Evolutionary conservation across 2,329 filamentous ascomycete genomes (phyloP).

Genomic region (Sclerotinia spermophila): DNA sequence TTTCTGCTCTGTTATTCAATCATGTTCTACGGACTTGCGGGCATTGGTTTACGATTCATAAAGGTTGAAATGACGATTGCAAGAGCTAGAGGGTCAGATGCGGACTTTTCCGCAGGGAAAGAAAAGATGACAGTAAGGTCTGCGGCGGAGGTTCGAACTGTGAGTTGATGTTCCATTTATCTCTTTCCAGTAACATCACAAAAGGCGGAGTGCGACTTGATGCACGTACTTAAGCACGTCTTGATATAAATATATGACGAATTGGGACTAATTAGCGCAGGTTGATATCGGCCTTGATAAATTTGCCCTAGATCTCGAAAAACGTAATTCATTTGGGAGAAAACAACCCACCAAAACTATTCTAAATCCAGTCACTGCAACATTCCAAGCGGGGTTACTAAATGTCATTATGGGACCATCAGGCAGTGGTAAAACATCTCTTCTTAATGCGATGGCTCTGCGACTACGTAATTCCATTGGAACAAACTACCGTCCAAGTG

Average conservation of each 20-base stretch:
- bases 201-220: no score
- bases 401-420: conserved; percentile 81
- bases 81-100: conserved; percentile 53
- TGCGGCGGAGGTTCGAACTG: conserved; percentile 50
- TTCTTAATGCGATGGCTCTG: conserved; percentile 69
- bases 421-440: conserved; percentile 71
- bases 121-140: conserved; percentile 60
- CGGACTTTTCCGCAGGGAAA: conserved; percentile 65
- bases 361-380: conserved; percentile 61
- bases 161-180: background rate
- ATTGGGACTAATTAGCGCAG: background rate
- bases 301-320: conserved; percentile 63
- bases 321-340: conserved; percentile 51
- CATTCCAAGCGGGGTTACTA: conserved; percentile 63
- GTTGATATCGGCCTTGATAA: conserved; percentile 63
- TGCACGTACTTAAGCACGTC: background rate
- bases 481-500: conserved; percentile 59
- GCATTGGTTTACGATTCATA: conserved; percentile 59
- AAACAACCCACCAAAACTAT: conserved; percentile 56
- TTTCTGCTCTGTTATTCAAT: conserved; percentile 58
- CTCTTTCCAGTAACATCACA: background rate
- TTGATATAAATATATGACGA: background rate
- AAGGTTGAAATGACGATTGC: conserved; percentile 68
- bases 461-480: conserved; percentile 59
- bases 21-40: conserved; percentile 60